Conservation (phyloP, 805 yeast genomes). For the Sugiyamaella qingdaonensis region DNA sequence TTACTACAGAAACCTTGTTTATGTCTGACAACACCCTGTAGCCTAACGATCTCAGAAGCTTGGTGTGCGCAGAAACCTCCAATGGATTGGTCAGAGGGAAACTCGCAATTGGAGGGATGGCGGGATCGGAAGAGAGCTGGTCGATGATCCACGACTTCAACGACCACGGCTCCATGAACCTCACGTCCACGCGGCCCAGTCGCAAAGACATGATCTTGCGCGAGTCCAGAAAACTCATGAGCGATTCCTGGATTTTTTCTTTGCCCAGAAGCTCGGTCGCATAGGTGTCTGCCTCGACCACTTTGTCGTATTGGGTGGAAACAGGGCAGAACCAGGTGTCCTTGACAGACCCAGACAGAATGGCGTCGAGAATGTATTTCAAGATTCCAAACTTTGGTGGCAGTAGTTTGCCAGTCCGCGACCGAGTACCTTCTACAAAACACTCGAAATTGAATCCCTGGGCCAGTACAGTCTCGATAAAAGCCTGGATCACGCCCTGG, state of each 20-base stretch:
- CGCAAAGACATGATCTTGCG: slow-evolving; percentile 31
- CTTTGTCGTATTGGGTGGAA: slow-evolving; percentile 56
- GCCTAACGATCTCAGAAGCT: slow-evolving; percentile 46
- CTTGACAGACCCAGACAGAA: slow-evolving; percentile 39
- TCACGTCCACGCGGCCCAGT: slow-evolving; percentile 40
- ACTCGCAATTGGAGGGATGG: background rate
- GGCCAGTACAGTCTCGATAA: slow-evolving; percentile 45
- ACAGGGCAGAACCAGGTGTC: slow-evolving; percentile 50
- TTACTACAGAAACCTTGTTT: slow-evolving; percentile 46
- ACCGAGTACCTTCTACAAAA: slow-evolving; percentile 63
- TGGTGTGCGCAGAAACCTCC: slow-evolving; percentile 16
- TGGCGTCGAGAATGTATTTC: slow-evolving; percentile 47
- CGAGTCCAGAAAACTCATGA: slow-evolving; percentile 36
- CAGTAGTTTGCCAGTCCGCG: slow-evolving; percentile 60
- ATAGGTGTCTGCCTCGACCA: slow-evolving; percentile 52
- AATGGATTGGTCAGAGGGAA: slow-evolving; percentile 12
- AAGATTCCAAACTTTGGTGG: slow-evolving; percentile 61
- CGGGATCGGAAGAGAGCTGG: slow-evolving; percentile 23
- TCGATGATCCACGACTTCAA: slow-evolving; percentile 31
- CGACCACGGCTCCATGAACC: slow-evolving; percentile 42
- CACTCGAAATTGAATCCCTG: slow-evolving; percentile 53
- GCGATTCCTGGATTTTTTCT: slow-evolving; percentile 53
- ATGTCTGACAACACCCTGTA: slow-evolving; percentile 51
- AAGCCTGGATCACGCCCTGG: slow-evolving; percentile 39
- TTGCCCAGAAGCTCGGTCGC: slow-evolving; percentile 53